These are phyloP conservation scores for Wickerhamomyces strasburgensis DNA, from an alignment of 805 yeast genomes.

Conservation along the genomic window DNA sequence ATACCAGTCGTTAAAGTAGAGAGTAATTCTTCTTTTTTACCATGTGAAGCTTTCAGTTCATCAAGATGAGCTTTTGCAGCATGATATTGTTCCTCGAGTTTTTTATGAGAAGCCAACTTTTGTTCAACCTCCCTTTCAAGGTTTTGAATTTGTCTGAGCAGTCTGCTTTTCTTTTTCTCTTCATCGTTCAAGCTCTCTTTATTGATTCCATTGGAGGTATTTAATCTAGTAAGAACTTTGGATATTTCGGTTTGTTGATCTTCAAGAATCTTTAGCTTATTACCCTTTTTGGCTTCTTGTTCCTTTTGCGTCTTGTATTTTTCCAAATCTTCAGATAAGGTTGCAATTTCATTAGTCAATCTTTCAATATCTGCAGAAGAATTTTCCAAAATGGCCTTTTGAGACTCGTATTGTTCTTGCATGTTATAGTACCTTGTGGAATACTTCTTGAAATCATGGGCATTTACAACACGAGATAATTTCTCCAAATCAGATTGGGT, in stretches of 20 bases:
- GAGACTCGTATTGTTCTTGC: conserved; percentile 37
- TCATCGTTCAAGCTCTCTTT: conserved; percentile 56
- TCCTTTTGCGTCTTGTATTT: conserved; percentile 49
- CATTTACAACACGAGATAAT: conserved; percentile 64
- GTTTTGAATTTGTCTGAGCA: conserved; percentile 31
- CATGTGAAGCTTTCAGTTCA: conserved; percentile 40
- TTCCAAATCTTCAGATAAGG: conserved; percentile 56
- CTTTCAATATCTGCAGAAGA: conserved; percentile 41
- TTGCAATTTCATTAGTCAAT: conserved; percentile 49
- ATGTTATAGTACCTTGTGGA: conserved; percentile 39
- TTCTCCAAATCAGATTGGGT: conserved; percentile 77
- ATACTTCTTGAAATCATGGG: conserved; percentile 58
- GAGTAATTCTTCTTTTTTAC: conserved; percentile 68
- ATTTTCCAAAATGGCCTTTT: conserved; percentile 35
- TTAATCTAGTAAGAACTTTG: conserved; percentile 62
- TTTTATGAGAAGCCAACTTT: conserved; percentile 33
- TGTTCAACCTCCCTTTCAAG: conserved; percentile 31
- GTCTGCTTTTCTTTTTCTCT: conserved; percentile 28
- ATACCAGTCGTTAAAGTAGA: conserved; percentile 85
- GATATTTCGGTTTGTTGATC: conserved; percentile 47
- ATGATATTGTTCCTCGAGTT: conserved; percentile 42
- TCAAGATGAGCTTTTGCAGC: conserved; percentile 39
- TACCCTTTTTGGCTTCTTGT: conserved; percentile 55
- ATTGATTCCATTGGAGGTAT: conserved; percentile 58
- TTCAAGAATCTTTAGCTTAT: conserved; percentile 56